Evolutionary conservation across 208 protist species (phyloP), one percentile per base, ranked within the genome.

Genomic region (Leishmania martiniquensis): DNA sequence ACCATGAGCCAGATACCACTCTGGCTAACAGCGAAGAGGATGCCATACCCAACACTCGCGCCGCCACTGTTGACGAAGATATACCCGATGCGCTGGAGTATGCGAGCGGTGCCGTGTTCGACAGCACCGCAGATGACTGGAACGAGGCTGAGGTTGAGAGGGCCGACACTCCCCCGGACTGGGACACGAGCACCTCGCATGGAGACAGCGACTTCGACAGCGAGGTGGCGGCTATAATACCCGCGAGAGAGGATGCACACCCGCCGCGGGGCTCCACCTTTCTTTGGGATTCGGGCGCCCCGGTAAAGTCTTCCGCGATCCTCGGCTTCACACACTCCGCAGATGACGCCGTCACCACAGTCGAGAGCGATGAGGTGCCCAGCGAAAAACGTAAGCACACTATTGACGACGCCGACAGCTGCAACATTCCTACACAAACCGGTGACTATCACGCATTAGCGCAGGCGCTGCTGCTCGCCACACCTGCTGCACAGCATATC

Each of bases 401-500:
- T 17, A 65, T 7, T 0, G 32, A 65, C 20, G 34, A 10, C 5
- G 17, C 60, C 37, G 60, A 42, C 37, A 34, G 10, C 42, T 70
- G 42, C 65, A 37, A 51, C 42, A 70, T 17, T 12, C 15, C 34
- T 4, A 51, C 25, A 29, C 7, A 52, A 20, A 20, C 17, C 17
- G 65, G 29, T 17, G 47, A 72, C 45, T 25, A 51, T 17, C 42
- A 47, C 12, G 67, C 25, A 9, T 22, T 72, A 25, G 47, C 49
- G 7, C 68, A 57, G 7, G 74, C 75, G 2, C 82, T 92, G 51
- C 75, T 15, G n/a, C 42, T 72, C 0, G 62, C 74, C 2, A 49
- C 78, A 3, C 81, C 84, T 3, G 51, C 80, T 0, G 77, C 84
- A 25, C 66, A 84, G 60, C 90, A 93, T 73, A 67, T 93, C n/a